Evolutionary conservation across 2,329 filamentous ascomycete species (phyloP).

Genomic region (Dendrostoma leiphaemia): DNA sequence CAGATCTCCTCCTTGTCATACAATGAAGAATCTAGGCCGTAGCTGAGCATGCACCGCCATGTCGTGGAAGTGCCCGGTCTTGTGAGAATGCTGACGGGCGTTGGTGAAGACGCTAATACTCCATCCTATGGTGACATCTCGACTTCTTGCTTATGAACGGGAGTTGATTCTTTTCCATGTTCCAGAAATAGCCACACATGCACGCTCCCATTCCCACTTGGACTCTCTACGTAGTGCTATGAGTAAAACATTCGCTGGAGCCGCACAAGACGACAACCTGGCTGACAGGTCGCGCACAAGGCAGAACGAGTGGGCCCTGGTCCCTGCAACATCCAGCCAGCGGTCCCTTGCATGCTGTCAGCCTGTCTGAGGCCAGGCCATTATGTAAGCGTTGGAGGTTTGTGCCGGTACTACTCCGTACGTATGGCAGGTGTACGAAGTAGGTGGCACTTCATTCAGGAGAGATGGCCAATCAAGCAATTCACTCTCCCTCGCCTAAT

Average conservation of each 20-base stretch:
- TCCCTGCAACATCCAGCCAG: too few species aligned
- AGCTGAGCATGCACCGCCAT: not conserved
- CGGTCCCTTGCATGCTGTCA: not conserved
- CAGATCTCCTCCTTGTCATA: not conserved
- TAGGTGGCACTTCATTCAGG: not conserved
- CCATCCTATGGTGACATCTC: too few species aligned
- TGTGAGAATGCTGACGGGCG: not conserved
- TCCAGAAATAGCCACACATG: not conserved
- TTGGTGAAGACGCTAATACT: not conserved
- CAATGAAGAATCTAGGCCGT: not conserved
- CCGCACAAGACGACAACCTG: too few species aligned
- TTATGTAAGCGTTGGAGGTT: constrained; percentile 5
- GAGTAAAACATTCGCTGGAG: too few species aligned
- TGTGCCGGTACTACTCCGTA: too few species aligned
- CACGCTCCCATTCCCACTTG: too few species aligned
- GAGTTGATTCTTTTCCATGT: not conserved
- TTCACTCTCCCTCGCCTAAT: too few species aligned
- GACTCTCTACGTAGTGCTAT: not conserved
- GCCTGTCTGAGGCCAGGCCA: not conserved
- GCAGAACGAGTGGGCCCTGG: too few species aligned
- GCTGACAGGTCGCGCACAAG: not conserved
- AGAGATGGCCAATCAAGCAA: not conserved
- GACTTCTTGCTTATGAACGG: too few species aligned
- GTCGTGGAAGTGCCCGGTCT: not conserved
- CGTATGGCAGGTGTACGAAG: too few species aligned